Conservation (phyloP, 2,329 filamentous ascomycete species). For the Chaetomiaceae sp. region DNA sequence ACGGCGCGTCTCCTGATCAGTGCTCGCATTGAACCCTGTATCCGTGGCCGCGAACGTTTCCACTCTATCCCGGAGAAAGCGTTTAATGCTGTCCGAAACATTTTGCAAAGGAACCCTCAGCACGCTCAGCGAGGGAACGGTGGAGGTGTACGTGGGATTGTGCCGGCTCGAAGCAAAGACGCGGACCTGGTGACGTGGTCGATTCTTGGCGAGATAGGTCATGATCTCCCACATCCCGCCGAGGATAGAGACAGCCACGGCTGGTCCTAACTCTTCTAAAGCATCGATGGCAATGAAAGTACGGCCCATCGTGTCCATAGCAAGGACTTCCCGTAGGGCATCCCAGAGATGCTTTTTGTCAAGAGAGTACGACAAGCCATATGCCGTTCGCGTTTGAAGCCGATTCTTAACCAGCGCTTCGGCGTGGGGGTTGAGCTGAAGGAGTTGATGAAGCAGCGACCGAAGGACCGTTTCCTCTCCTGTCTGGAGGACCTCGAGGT, state of each 20-base stretch:
- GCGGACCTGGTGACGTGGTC: neutral
- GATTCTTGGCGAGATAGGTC: neutral
- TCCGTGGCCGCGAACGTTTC: neutral
- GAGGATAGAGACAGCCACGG: neutral
- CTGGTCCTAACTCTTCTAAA: neutral
- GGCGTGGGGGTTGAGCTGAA: neutral
- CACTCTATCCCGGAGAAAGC: neutral
- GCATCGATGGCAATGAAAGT: neutral
- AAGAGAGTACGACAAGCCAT: neutral
- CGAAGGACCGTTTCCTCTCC: neutral
- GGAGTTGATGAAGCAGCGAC: neutral
- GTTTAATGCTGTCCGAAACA: neutral
- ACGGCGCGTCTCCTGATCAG: neutral
- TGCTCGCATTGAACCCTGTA: neutral
- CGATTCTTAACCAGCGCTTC: neutral
- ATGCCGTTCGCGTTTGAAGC: neutral
- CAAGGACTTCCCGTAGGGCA: neutral
- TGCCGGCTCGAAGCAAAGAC: neutral
- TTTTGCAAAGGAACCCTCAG: neutral
- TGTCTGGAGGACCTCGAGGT: neutral
- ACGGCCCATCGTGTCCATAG: neutral
- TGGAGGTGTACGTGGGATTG: neutral
- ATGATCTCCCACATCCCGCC: neutral
- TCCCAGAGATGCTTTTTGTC: neutral
- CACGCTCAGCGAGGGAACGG: neutral